Conservation (phyloP, 148 eudicot species). For the Cornus suecica region DNA sequence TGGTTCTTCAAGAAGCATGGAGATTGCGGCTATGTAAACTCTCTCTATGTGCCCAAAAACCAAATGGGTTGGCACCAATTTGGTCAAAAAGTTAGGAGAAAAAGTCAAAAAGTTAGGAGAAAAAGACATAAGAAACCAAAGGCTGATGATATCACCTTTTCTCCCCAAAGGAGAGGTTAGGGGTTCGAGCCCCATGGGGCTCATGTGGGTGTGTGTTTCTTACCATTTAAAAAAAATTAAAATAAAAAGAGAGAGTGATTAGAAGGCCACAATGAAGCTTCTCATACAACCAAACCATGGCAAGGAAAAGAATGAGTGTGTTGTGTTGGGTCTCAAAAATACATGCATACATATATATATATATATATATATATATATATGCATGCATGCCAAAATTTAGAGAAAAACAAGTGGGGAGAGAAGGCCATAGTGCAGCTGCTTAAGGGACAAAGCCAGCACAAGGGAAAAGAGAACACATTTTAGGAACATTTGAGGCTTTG, state of each 20-base stretch:
- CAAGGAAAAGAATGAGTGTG: too few relatives aligned
- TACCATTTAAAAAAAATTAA: too few relatives aligned
- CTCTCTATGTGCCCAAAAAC: conserved; percentile 22
- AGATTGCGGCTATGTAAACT: conserved; percentile 12
- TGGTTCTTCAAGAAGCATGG: neutral
- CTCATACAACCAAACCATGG: neutral
- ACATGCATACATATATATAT: too few relatives aligned
- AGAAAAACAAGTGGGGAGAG: too few relatives aligned
- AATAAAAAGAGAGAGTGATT: neutral
- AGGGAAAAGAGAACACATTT: neutral
- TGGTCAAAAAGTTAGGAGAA: conserved; percentile 9
- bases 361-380: too few relatives aligned
- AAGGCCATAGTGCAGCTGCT: neutral
- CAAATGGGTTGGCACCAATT: conserved; percentile 6
- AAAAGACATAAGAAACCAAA: neutral
- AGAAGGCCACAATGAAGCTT: neutral
- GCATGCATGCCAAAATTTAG: too few relatives aligned
- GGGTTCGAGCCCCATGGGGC: too few relatives aligned
- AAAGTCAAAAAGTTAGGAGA: neutral
- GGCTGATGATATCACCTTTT: too few relatives aligned
- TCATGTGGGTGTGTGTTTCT: too few relatives aligned
- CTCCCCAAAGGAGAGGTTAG: too few relatives aligned
- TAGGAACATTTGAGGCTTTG: too few relatives aligned
- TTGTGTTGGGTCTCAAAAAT: too few relatives aligned
- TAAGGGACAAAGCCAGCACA: neutral